Base-by-base conservation (phyloP, 768 basidiomycete genomes). In the Piloderma croceum region DNA sequence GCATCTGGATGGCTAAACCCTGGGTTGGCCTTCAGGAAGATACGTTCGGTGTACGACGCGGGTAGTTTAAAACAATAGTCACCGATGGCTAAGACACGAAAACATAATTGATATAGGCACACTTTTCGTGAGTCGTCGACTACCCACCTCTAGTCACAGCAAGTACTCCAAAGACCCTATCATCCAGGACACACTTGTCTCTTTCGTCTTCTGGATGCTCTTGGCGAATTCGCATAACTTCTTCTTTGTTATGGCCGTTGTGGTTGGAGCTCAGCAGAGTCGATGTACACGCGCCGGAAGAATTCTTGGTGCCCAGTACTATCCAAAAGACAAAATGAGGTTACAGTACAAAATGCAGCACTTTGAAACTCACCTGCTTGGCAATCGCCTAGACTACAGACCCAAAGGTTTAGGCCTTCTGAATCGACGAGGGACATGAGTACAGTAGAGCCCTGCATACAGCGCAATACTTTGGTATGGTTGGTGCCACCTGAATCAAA, bases 301-400 rank as follows among this genome's bases (percentile, higher is more conserved):
- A 29, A 18, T 46, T 43, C 42, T 64, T 63, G 11, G 52, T 53
- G 1, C 71, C 74, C 24, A 76, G 64, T 12, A 70, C 75, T 76
- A 35, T 5, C 34, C 24, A 31, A 6, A 32, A 20, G 12, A 24
- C 40, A 24, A 41, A 12, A 24, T 11, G 21, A 24, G 7, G 17
- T 7, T 9, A 34, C 17, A n/a, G 34, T 31, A 35, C n/a, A 39
- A 25, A 7, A 36, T 2, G 20, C 3, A 10, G 10, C 18, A 6
- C 20, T n/a, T 20, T 32, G 13, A 19, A 7, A 45, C 66, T 40
- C 43, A 75, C 77, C 66, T 42, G 73, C 75, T 47, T 66, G 66
- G 46, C 75, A 75, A 51, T 79, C 77, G 4, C 77, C 77, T 24
- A 77, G 57, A 51, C 73, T 76, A 3, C 71, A 75, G 10, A 77